Conservation (phyloP, 148 eudicot species). For the Silene latifolia region DNA sequence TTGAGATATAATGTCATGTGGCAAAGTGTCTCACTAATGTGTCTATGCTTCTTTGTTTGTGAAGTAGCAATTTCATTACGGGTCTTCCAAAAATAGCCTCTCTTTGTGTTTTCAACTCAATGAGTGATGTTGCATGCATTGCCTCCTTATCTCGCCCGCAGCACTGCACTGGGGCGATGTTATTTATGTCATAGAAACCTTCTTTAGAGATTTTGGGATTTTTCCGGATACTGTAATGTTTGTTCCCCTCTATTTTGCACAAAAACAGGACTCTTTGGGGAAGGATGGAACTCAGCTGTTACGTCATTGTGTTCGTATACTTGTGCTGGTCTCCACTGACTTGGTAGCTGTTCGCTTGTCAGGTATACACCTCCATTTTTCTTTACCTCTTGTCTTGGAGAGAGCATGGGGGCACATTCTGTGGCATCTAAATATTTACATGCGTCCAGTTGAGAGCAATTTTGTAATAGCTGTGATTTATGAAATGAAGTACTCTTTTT, state of each 20-base stretch:
- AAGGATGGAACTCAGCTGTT: constrained; percentile 95
- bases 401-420: background rate
- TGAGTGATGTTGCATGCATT: background rate
- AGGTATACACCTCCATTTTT: constrained; percentile 42
- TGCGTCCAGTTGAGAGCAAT: constrained; percentile 5
- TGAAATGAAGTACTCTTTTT: background rate
- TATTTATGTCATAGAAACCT: background rate
- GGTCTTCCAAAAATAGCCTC: background rate
- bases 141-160: background rate
- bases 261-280: constrained; percentile 92
- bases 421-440: background rate
- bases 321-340: constrained; percentile 86
- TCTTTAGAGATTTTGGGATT: background rate
- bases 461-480: background rate
- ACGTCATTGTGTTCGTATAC: constrained; percentile 96
- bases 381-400: background rate
- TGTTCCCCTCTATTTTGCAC: constrained; percentile 4
- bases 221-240: background rate
- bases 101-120: background rate
- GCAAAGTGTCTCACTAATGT: background rate
- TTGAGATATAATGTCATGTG: background rate
- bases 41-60: background rate
- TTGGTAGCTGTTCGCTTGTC: constrained; percentile 87
- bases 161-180: background rate
- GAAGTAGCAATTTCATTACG: background rate